These are phyloP conservation scores for Phellopilus nigrolimitatus DNA, from an alignment of 1,284 basidiomycete genomes.

Conservation along the genomic window DNA sequence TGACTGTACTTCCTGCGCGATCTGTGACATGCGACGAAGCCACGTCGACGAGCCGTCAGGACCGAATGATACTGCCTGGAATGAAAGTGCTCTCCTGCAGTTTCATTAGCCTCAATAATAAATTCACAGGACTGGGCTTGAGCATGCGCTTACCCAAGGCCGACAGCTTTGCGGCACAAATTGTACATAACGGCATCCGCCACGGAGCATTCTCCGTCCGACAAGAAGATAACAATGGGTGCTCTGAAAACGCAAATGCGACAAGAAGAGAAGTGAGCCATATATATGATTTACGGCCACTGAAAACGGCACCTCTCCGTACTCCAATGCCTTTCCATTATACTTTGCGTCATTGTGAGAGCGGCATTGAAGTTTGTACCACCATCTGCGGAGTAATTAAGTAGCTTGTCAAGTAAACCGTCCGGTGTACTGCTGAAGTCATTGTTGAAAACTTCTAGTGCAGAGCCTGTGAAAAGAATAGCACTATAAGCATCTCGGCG, in stretches of 20 bases:
- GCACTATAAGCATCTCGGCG: slow-evolving; percentile 56
- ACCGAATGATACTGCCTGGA: slow-evolving; percentile 59
- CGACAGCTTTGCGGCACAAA: slow-evolving; percentile 42
- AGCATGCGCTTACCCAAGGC: slow-evolving; percentile 41
- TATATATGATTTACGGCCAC: no score
- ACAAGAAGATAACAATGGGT: slow-evolving; percentile 62
- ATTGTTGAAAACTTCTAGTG: slow-evolving; percentile 34
- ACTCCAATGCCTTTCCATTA: slow-evolving; percentile 50
- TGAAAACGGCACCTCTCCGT: slow-evolving; percentile 51
- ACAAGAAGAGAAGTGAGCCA: background rate
- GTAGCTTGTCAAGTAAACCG: slow-evolving; percentile 37
- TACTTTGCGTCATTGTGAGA: slow-evolving; percentile 31
- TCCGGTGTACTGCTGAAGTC: slow-evolving; percentile 48
- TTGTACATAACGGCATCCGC: slow-evolving; percentile 39
- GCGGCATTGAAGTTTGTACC: slow-evolving; percentile 50
- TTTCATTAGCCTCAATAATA: background rate
- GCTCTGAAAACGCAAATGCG: slow-evolving; percentile 30
- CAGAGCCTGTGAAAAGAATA: slow-evolving; percentile 41
- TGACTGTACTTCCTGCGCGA: slow-evolving; percentile 47
- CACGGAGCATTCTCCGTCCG: slow-evolving; percentile 49
- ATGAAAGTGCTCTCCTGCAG: slow-evolving; percentile 49
- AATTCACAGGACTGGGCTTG: background rate
- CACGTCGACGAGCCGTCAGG: slow-evolving; percentile 29
- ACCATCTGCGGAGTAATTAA: slow-evolving; percentile 31
- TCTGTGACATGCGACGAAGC: slow-evolving; percentile 48